These are phyloP conservation scores for Tagetes patula DNA, from an alignment of 129 eudicot species.

Conservation along the genomic window DNA sequence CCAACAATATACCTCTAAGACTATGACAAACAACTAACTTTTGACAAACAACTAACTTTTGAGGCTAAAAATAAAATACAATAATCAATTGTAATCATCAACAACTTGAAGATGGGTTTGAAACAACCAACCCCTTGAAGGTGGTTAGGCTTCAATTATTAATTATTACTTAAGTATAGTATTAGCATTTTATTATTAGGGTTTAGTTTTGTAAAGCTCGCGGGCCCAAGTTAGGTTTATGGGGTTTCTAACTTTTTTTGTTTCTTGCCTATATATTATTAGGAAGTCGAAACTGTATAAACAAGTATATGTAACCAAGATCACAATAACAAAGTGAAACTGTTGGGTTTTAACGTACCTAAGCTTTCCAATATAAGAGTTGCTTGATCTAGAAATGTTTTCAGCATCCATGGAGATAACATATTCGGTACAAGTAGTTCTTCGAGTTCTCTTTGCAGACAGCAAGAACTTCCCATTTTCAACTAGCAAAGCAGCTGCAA, in stretches of 20 bases:
- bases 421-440: slow-evolving; percentile 90
- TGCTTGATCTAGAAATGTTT: slow-evolving; percentile 84
- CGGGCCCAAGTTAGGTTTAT: no score
- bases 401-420: slow-evolving; percentile 90
- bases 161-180: not conserved
- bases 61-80: not conserved
- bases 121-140: not conserved
- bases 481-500: slow-evolving; percentile 78
- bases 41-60: not conserved
- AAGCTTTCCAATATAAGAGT: slow-evolving; percentile 82
- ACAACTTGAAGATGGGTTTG: not conserved
- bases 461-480: slow-evolving; percentile 88
- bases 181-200: no score
- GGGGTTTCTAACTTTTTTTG: no score
- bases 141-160: not conserved
- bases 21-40: not conserved
- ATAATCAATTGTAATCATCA: not conserved
- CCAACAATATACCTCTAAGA: slow-evolving; percentile 1
- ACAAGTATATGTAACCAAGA: not conserved
- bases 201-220: no score
- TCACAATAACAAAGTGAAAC: not conserved
- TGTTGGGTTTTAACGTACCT: slow-evolving; percentile 42
- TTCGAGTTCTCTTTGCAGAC: slow-evolving; percentile 85
- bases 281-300: not conserved
- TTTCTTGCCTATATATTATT: not conserved